Percentiles rank a stretch among this genome's conserved stretches.
These are phyloP conservation scores for Thalassia testudinum DNA, from an alignment of 116 monocot genomes.

Conservation along the genomic window DNA sequence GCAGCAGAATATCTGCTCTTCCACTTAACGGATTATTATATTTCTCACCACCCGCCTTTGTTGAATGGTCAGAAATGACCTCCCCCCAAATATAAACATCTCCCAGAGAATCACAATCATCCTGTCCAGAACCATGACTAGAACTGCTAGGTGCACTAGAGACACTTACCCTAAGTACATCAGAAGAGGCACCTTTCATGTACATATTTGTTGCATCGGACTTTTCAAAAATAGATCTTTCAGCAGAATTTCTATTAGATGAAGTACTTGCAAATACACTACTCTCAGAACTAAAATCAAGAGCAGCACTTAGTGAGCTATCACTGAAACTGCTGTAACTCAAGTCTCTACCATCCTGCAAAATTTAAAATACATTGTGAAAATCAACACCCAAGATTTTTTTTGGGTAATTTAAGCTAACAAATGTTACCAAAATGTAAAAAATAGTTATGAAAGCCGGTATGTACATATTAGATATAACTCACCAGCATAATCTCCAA, in stretches of 20 bases:
- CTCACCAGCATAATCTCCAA: too few relatives aligned
- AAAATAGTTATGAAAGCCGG: too few relatives aligned
- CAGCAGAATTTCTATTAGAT: constrained; percentile 17
- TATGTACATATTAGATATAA: too few relatives aligned
- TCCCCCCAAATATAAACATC: constrained; percentile 98
- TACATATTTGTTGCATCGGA: constrained; percentile 79
- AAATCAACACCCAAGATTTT: too few relatives aligned
- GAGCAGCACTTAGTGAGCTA: constrained; percentile 28
- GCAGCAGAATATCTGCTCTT: constrained; percentile 65
- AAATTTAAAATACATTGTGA: not conserved
- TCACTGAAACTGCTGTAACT: constrained; percentile 53
- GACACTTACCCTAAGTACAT: constrained; percentile 76
- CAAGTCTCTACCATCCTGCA: constrained; percentile 54
- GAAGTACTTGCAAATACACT: constrained; percentile 9
- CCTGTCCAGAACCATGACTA: constrained; percentile 81
- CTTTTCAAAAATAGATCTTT: constrained; percentile 32
- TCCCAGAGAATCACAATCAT: constrained; percentile 74
- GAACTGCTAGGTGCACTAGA: constrained; percentile 93
- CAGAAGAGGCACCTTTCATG: constrained; percentile 50
- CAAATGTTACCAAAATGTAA: too few relatives aligned
- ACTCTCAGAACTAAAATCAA: constrained; percentile 34
- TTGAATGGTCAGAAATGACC: constrained; percentile 28
- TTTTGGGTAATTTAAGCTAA: too few relatives aligned
- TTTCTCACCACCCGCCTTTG: constrained; percentile 21
- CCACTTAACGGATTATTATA: constrained; percentile 11